These are phyloP conservation scores for Eutrema japonicum DNA, from an alignment of 345 rosid genomes.

Conservation along the genomic window DNA sequence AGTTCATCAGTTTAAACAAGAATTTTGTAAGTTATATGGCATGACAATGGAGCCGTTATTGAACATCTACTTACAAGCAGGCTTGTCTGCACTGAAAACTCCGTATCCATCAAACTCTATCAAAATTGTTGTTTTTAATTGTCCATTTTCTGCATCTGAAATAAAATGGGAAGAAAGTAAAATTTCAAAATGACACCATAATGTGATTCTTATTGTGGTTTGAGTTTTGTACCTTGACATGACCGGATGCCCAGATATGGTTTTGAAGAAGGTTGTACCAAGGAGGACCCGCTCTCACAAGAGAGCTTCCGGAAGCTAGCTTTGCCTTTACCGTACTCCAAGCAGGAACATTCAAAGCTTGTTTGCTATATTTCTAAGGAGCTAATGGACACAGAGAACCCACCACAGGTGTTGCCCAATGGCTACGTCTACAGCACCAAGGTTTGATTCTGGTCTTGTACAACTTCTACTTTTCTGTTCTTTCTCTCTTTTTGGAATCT, in stretches of 20 bases:
- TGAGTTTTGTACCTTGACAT: conserved; percentile 49
- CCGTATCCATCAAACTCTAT: conserved; percentile 66
- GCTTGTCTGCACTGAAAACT: conserved; percentile 93
- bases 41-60: conserved; percentile 92
- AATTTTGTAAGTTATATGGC: conserved; percentile 93
- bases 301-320: conserved; percentile 91
- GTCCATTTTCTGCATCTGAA: conserved; percentile 16
- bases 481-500: conserved; percentile 19
- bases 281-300: conserved; percentile 94
- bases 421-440: conserved; percentile 94
- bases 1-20: conserved; percentile 88
- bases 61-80: conserved; percentile 93
- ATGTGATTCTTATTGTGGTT: conserved; percentile 17
- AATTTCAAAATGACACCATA: not conserved
- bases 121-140: conserved; percentile 19
- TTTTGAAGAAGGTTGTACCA: conserved; percentile 83
- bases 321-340: conserved; percentile 80
- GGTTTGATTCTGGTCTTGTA: conserved; percentile 51
- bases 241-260: conserved; percentile 64
- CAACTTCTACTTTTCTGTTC: not conserved
- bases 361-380: conserved; percentile 94
- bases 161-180: conserved; percentile 13
- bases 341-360: conserved; percentile 97
- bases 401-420: conserved; percentile 95
- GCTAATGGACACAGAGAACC: conserved; percentile 98